Evolutionary conservation across 352 stramenopile genomes (phyloP).

Genomic region (Phytophthora fragariaefolia): DNA sequence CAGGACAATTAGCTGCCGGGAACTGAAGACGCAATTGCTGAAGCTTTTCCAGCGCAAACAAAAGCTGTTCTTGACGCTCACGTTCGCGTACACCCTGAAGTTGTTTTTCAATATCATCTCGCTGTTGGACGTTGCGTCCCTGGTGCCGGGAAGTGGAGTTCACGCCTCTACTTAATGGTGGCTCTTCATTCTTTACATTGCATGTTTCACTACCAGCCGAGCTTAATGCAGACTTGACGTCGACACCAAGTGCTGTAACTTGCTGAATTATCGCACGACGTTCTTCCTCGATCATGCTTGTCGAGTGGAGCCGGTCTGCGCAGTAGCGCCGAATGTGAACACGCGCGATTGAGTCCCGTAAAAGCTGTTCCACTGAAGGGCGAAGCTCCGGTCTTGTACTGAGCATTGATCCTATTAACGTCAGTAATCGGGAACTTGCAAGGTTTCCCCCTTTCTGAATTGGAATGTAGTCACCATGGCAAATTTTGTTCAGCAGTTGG

Average conservation of each 20-base stretch:
- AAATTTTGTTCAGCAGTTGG: slow-evolving; percentile 69
- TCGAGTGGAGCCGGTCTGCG: slow-evolving; percentile 26
- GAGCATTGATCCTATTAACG: slow-evolving; percentile 51
- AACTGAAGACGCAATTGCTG: slow-evolving; percentile 47
- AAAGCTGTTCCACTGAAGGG: slow-evolving; percentile 43
- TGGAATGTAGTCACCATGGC: slow-evolving; percentile 42
- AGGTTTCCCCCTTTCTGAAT: slow-evolving; percentile 33
- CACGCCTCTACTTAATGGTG: neutral
- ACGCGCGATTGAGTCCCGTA: slow-evolving; percentile 33
- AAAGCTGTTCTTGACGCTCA: slow-evolving; percentile 51
- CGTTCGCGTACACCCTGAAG: slow-evolving; percentile 34
- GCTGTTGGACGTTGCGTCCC: neutral
- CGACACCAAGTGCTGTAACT: slow-evolving; percentile 28
- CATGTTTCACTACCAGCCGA: neutral
- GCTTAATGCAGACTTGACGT: slow-evolving; percentile 7
- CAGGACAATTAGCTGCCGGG: neutral
- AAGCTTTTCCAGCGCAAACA: slow-evolving; percentile 48
- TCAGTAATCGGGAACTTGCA: slow-evolving; percentile 32
- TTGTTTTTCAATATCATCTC: slow-evolving; percentile 20
- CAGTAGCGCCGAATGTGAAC: slow-evolving; percentile 49
- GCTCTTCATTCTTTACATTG: neutral
- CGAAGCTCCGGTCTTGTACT: slow-evolving; percentile 36
- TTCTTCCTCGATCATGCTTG: slow-evolving; percentile 22
- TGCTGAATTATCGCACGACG: slow-evolving; percentile 38
- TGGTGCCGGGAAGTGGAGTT: slow-evolving; percentile 14